These are phyloP conservation scores for Eucalyptus sp. DNA, from an alignment of 345 rosid species.

Conservation along the genomic window DNA sequence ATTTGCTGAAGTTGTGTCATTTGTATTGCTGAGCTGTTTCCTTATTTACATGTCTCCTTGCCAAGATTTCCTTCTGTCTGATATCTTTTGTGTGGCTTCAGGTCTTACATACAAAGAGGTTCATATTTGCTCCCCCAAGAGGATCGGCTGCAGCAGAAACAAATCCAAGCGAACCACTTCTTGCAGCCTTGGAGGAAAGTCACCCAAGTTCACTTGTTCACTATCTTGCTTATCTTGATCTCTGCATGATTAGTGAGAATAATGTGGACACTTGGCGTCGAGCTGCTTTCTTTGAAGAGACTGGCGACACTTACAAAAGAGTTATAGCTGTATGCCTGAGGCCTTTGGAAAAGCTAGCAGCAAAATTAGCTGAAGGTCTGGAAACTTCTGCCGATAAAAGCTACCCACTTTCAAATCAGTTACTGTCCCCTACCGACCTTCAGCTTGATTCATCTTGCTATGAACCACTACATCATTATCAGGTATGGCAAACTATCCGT, in stretches of 20 bases:
- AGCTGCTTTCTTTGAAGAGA: conserved; percentile 95
- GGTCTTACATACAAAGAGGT: conserved; percentile 79
- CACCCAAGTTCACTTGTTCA: conserved; percentile 57
- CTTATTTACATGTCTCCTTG: neutral
- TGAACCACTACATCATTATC: conserved; percentile 52
- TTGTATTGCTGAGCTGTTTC: neutral
- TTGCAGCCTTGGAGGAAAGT: conserved; percentile 75
- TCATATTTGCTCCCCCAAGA: conserved; percentile 72
- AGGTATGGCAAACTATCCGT: conserved; percentile 28
- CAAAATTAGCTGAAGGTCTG: conserved; percentile 41
- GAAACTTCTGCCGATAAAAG: conserved; percentile 43
- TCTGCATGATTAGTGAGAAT: conserved; percentile 85
- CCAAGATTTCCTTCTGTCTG: neutral
- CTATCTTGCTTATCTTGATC: conserved; percentile 89
- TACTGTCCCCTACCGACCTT: conserved; percentile 26
- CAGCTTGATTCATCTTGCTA: conserved; percentile 32
- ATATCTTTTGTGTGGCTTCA: neutral
- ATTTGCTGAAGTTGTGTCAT: neutral
- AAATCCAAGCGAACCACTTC: conserved; percentile 90
- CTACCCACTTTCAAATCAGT: conserved; percentile 28
- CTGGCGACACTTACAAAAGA: conserved; percentile 83
- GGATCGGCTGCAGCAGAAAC: conserved; percentile 99
- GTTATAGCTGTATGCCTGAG: conserved; percentile 60
- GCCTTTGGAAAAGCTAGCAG: conserved; percentile 75
- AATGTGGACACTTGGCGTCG: conserved; percentile 92